These are phyloP conservation scores for Rhodotorula graminis DNA, from an alignment of 768 basidiomycete species.

Conservation along the genomic window DNA sequence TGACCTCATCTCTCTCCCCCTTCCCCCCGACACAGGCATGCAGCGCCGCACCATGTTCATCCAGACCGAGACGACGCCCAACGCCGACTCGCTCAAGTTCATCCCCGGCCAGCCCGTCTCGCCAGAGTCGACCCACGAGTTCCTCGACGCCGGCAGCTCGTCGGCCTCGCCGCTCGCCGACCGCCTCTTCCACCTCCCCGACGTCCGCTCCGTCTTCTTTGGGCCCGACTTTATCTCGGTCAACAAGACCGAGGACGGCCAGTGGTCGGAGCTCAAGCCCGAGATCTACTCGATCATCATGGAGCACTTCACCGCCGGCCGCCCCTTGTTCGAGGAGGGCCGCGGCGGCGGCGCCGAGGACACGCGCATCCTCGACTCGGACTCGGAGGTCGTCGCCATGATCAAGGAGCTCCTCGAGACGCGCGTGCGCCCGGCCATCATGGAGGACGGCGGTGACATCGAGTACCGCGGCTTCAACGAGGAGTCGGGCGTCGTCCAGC, in stretches of 20 bases:
- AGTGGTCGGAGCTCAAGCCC: conserved; percentile 89
- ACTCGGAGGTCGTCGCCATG: conserved; percentile 96
- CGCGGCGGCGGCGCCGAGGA: conserved; percentile 60
- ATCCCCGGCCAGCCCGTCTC: conserved; percentile 88
- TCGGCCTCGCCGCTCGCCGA: conserved; percentile 90
- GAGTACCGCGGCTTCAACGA: conserved; percentile 89
- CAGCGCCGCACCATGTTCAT: conserved; percentile 65
- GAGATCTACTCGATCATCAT: conserved; percentile 93
- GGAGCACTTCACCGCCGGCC: conserved; percentile 93
- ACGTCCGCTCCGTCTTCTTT: conserved; percentile 82
- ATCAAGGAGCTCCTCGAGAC: conserved; percentile 96
- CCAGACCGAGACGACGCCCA: conserved; percentile 94
- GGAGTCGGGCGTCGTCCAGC: conserved; percentile 66
- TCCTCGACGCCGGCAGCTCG: conserved; percentile 80
- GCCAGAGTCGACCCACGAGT: conserved; percentile 78
- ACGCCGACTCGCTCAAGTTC: conserved; percentile 95
- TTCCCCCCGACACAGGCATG: not conserved
- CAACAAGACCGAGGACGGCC: conserved; percentile 76
- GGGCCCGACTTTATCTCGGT: conserved; percentile 98
- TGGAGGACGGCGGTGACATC: conserved; percentile 98
- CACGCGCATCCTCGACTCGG: conserved; percentile 85
- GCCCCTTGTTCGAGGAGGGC: conserved; percentile 75
- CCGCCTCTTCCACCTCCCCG: conserved; percentile 88
- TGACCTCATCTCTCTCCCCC: conserved; percentile 16
- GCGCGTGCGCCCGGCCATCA: conserved; percentile 88